Percentiles rank a stretch among this genome's conserved stretches.
Evolutionary conservation across 2,329 filamentous ascomycete species (phyloP).

Genomic region (Beauveria caledonica): DNA sequence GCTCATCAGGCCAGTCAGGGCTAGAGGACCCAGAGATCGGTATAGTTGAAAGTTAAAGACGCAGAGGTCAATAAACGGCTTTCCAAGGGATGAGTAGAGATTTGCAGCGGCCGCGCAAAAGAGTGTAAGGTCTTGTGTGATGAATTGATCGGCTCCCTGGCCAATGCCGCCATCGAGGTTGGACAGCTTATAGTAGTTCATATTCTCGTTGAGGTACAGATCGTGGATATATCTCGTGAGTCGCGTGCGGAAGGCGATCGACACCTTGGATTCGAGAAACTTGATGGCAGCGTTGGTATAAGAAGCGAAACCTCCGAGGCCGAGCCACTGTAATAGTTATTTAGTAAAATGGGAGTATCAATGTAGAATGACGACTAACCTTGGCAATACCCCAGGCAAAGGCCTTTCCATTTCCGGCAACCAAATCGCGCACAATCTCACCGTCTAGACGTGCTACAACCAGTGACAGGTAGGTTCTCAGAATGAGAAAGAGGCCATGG

Average conservation of each 20-base stretch:
- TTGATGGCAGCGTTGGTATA: constrained; percentile 99
- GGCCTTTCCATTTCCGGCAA: constrained; percentile 83
- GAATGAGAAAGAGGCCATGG: constrained; percentile 81
- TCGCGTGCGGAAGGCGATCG: constrained; percentile 92
- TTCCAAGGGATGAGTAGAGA: constrained; percentile 93
- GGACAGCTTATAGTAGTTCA: constrained; percentile 92
- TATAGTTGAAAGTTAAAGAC: constrained; percentile 99
- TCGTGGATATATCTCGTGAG: constrained; percentile 96
- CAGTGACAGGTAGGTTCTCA: constrained; percentile 88
- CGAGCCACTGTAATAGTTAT: constrained; percentile 59
- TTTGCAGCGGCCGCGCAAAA: constrained; percentile 91
- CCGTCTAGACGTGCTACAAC: constrained; percentile 90
- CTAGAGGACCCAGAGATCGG: constrained; percentile 79
- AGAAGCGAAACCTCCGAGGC: constrained; percentile 83
- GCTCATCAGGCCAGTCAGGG: constrained; percentile 74
- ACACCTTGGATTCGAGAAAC: constrained; percentile 94
- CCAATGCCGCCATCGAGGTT: constrained; percentile 91
- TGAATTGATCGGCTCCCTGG: constrained; percentile 90
- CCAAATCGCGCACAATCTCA: constrained; percentile 90
- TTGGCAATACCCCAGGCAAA: constrained; percentile 87
- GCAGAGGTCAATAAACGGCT: constrained; percentile 91
- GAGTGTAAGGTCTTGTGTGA: constrained; percentile 90
- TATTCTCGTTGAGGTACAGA: constrained; percentile 85
- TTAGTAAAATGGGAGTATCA: neutral
- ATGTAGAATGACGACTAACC: constrained; percentile 28